Evolutionary conservation across 768 basidiomycete species (phyloP), one percentile per base, ranked within the genome.

Genomic region (Termitomyces sp.): DNA sequence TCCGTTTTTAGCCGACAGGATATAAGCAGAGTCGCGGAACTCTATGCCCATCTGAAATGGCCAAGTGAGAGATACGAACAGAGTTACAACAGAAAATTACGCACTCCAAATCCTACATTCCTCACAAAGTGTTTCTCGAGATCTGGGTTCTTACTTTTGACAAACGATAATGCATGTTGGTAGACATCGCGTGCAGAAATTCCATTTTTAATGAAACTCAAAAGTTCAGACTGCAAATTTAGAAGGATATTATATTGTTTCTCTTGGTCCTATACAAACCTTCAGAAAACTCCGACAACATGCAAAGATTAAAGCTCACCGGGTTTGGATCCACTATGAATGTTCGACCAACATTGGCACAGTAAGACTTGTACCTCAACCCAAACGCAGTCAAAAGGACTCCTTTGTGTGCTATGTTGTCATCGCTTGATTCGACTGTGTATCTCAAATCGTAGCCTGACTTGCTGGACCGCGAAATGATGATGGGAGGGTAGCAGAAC

Each of bases 291-390:
- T 46, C 29, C 29, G 47, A 13, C 6, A 16, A 20, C 44, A 6
- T 39, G 41, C 7, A 44, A 20, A 58, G 55, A 16, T 20, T 4
- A 46, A 13, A 46, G 66, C 72, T 58, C 60, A 94, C 94, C 65
- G 89, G 86, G 61, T 87, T 87, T 2, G 96, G 96, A 67, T 96
- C 94, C 39, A 98, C 94, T 63, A 98, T 91, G 72, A 97, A 95
- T 2, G 92, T 98, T 44, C 96, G 82, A 4, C 92, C 94, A 62
- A 98, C 83, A 69, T 94, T 96, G 29, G 90, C 85, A 67, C 93
- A 94, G 64, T 99, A 98, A 0, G 87, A 88, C 67, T 88, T 95
- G 74, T 96, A 98, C 27, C 93, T 84, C 69, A 98, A 79, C 27
- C 95, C 96, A 61, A 97, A 82, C 5, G 89, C 84, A 10, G 92